Conservation (phyloP, 495 filamentous ascomycete species). For the Neurospora sp. region DNA sequence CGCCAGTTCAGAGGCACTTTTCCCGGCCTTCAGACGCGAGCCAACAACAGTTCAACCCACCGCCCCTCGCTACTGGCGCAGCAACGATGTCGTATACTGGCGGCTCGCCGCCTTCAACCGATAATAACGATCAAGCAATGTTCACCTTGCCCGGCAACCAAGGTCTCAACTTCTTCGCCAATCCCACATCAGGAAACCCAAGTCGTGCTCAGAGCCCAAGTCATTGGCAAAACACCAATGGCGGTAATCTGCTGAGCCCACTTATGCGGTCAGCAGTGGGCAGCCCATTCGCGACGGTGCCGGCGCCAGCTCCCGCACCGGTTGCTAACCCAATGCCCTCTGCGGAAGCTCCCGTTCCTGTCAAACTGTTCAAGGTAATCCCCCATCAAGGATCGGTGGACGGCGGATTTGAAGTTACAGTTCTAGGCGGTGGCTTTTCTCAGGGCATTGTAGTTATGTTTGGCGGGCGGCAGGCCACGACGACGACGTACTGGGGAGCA, state of each 20-base stretch:
- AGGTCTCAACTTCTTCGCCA: background rate
- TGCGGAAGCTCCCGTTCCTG: background rate
- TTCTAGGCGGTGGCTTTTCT: conserved; percentile 70
- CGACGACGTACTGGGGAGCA: conserved; percentile 75
- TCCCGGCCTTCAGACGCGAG: background rate
- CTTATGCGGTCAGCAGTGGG: conserved; percentile 48
- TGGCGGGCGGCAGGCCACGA: conserved; percentile 64
- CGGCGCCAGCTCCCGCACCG: background rate
- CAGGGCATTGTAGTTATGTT: conserved; percentile 80
- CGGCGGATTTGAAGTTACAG: conserved; percentile 78
- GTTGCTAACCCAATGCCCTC: background rate
- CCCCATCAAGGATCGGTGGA: conserved; percentile 70
- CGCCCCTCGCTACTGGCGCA: background rate
- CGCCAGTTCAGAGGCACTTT: background rate
- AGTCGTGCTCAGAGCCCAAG: conserved; percentile 13
- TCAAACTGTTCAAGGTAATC: conserved; percentile 47
- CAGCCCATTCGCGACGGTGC: background rate
- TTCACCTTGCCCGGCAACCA: background rate
- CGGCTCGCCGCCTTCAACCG: background rate
- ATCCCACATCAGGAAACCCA: conserved; percentile 3
- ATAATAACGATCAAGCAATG: background rate
- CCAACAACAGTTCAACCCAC: background rate
- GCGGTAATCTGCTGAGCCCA: conserved; percentile 4
- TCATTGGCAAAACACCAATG: background rate
- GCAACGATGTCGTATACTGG: conserved; percentile 17